Evolutionary conservation across 805 yeast genomes (phyloP).

Genomic region (Candida broadrunensis): DNA sequence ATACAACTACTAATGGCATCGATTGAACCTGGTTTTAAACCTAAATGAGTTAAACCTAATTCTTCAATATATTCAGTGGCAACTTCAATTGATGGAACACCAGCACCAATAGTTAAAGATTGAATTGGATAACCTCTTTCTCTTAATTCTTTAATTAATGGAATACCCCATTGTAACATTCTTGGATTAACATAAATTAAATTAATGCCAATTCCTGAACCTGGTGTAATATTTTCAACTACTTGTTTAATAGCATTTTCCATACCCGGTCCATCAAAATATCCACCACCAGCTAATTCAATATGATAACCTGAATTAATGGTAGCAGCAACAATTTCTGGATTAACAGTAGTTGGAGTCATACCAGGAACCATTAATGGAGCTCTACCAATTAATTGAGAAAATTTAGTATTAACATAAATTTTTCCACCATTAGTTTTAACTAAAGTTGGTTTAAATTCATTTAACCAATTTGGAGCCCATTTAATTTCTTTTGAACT

Average conservation of each 20-base stretch:
- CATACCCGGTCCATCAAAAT: conserved; percentile 72
- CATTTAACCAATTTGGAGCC: conserved; percentile 88
- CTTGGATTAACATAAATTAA: conserved; percentile 95
- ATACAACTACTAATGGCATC: conserved; percentile 87
- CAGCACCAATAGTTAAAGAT: conserved; percentile 97
- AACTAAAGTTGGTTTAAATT: conserved; percentile 81
- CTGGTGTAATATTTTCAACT: conserved; percentile 66
- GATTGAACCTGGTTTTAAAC: conserved; percentile 96
- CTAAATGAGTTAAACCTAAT: conserved; percentile 88
- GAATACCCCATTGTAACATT: conserved; percentile 98
- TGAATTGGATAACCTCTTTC: conserved; percentile 93
- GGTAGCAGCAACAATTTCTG: conserved; percentile 91
- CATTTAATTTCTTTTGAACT: conserved; percentile 58
- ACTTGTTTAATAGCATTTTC: conserved; percentile 73
- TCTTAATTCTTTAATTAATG: conserved; percentile 85
- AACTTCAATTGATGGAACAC: conserved; percentile 97
- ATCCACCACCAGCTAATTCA: conserved; percentile 99
- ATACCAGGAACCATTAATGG: conserved; percentile 98
- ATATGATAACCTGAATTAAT: conserved; percentile 95
- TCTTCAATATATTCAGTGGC: conserved; percentile 94
- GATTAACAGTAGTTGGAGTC: conserved; percentile 97
- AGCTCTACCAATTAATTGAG: conserved; percentile 87
- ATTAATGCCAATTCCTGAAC: conserved; percentile 88
- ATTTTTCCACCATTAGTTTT: conserved; percentile 64
- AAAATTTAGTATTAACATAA: conserved; percentile 91